Evolutionary conservation across 371 early-diverging fungal species (phyloP), one percentile per base, ranked within the genome.

Genomic region (Scutellospora calospora): DNA sequence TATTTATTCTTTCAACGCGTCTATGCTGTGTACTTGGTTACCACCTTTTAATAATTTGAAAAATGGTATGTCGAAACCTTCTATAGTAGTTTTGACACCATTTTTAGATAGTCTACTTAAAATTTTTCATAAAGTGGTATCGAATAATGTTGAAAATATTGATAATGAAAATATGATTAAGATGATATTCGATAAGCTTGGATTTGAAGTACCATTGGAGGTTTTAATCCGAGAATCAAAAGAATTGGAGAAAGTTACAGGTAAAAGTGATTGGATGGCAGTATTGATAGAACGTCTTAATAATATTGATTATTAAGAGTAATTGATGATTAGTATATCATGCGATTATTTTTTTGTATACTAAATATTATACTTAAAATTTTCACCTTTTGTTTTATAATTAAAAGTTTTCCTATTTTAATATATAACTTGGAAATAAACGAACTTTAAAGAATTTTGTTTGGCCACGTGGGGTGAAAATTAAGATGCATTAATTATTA

Each of bases 121-220:
- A 45, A 49, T 45, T 35, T 69, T 69, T 69, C 57, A 22, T 25
- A 69, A 69, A 45, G 8, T 69, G 16, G 8, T 41, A n/a, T 69
- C 22, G 16, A 25, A 69, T 69, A 35, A 69, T 69, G 66, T 35
- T n/a, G 66, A 38, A 65, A 69, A 25, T 12, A 45, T 20, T 18
- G 25, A 25, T 45, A 69, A 38, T 69, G 69, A 69, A 69, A 16
- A 11, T 45, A 38, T 69, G 9, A 69, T 69, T 69, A 25, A 35
- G 5, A 45, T 69, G 25, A 69, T 69, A 45, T 45, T 69, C 12
- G 69, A 69, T 45, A 69, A 69, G 45, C 38, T 69, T 14, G 69
- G 69, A 69, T 69, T 69, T 69, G 69, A 69, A n/a, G n/a, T 69
- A n/a, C 69, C 69, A 22, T 69, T 69, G 16, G 69, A 69, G 14